A percentile compares a stretch with the other conserved stretches of the same genome.
These are phyloP conservation scores for Fusarium tricinctum DNA, from an alignment of 2,329 filamentous ascomycete genomes.

Conservation along the genomic window DNA sequence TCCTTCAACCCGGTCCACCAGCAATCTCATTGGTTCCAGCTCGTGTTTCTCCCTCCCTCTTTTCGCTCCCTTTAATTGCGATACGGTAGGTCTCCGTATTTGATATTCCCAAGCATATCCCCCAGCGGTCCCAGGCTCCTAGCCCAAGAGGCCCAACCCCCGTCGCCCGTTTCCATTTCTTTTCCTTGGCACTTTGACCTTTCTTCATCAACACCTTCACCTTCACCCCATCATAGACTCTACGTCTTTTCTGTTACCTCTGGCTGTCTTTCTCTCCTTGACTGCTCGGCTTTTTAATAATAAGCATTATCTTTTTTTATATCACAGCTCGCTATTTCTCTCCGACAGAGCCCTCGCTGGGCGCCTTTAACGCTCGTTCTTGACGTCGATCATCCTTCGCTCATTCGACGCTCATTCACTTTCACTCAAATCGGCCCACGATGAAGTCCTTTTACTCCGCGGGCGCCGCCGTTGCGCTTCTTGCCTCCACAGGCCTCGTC, in stretches of 20 bases:
- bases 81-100: slow-evolving; percentile 15
- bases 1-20: slow-evolving; percentile 37
- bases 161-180: slow-evolving; percentile 38
- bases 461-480: slow-evolving; percentile 43
- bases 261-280: slow-evolving; percentile 18
- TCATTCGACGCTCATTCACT: slow-evolving; percentile 19
- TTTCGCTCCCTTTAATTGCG: slow-evolving; percentile 38
- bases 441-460: slow-evolving; percentile 45
- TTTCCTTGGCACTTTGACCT: slow-evolving; percentile 48
- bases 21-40: slow-evolving; percentile 25
- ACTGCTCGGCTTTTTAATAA: slow-evolving; percentile 9
- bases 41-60: slow-evolving; percentile 33
- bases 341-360: slow-evolving; percentile 29
- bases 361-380: slow-evolving; percentile 35
- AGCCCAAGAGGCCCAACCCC: slow-evolving; percentile 8
- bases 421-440: not conserved
- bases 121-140: slow-evolving; percentile 15
- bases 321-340: slow-evolving; percentile 4
- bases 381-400: slow-evolving; percentile 21
- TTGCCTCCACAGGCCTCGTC: slow-evolving; percentile 42
- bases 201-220: slow-evolving; percentile 46
- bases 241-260: slow-evolving; percentile 20
- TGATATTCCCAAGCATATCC: slow-evolving; percentile 16
- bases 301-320: slow-evolving; percentile 12
- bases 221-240: slow-evolving; percentile 25